Evolutionary conservation across 768 basidiomycete species (phyloP).

Genomic region (Cubamyces sp.): DNA sequence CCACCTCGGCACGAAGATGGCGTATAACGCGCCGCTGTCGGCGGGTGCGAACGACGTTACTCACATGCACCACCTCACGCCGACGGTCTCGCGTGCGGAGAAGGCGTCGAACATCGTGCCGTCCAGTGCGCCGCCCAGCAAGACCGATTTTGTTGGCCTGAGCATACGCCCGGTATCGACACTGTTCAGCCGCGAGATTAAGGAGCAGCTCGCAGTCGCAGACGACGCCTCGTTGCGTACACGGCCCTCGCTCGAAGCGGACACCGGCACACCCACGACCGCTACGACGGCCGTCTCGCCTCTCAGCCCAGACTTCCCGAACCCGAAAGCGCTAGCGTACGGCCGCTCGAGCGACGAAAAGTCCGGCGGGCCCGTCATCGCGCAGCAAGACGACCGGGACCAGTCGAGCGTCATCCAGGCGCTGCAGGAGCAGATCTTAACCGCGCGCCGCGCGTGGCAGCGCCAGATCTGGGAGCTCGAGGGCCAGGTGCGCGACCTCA

Average conservation of each 20-base stretch:
- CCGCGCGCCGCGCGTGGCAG: constrained; percentile 68
- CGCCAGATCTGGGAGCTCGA: constrained; percentile 77
- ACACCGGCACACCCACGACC: constrained; percentile 56
- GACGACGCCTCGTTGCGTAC: constrained; percentile 26
- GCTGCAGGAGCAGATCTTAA: constrained; percentile 63
- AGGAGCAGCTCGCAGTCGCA: constrained; percentile 42
- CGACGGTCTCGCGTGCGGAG: constrained; percentile 24
- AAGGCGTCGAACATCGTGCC: constrained; percentile 19
- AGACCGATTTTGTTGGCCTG: constrained; percentile 65
- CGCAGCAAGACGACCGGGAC: constrained; percentile 39
- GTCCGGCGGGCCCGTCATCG: constrained; percentile 28
- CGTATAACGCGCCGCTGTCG: constrained; percentile 22
- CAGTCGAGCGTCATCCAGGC: constrained; percentile 51
- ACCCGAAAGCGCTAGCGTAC: constrained; percentile 17
- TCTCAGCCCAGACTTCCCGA: constrained; percentile 45
- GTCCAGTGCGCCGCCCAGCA: constrained; percentile 68
- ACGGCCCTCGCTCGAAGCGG: constrained; percentile 44
- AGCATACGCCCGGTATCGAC: constrained; percentile 77
- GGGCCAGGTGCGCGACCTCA: constrained; percentile 70
- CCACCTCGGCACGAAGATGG: constrained; percentile 12
- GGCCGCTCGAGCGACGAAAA: constrained; percentile 36
- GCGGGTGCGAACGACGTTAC: constrained; percentile 21
- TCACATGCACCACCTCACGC: constrained; percentile 24
- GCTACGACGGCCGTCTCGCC: constrained; percentile 51
- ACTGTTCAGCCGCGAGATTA: constrained; percentile 73